A percentile compares a stretch with the other conserved stretches of the same genome.
phyloP scores from a whole-genome alignment of 768 basidiomycete species.

The Rhodosporidiobolus sp. region DNA sequence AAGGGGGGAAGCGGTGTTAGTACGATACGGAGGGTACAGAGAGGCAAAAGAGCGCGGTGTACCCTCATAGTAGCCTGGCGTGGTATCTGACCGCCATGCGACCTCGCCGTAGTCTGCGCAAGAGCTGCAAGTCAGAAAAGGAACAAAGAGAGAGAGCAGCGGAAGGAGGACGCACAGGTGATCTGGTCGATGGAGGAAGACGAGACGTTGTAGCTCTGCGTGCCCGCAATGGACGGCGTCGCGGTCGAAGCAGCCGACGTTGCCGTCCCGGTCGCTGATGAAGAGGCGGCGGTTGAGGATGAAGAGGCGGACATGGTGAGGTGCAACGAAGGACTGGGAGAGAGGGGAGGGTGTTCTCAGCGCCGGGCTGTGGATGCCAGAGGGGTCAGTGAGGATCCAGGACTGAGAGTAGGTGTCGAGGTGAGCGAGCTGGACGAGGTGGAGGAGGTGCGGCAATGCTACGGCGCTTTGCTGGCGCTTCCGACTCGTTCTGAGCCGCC shows the following conservation, averaged over 20 bases:
- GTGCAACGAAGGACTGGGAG: too few relatives aligned
- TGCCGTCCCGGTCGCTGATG: neutral
- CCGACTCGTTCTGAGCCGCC: too few relatives aligned
- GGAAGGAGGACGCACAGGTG: constrained; percentile 11
- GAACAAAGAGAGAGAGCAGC: neutral
- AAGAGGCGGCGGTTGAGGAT: neutral
- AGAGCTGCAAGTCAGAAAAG: too few relatives aligned
- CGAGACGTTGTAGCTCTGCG: constrained; percentile 25
- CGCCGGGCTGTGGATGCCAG: too few relatives aligned
- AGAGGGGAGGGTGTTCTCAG: too few relatives aligned
- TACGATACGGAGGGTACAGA: too few relatives aligned
- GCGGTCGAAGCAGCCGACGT: neutral
- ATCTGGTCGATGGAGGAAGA: constrained; percentile 32
- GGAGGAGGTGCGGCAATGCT: too few relatives aligned
- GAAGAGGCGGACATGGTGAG: neutral
- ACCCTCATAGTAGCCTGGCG: neutral
- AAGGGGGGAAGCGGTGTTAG: too few relatives aligned
- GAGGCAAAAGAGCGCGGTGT: neutral
- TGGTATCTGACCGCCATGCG: neutral
- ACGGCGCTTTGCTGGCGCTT: too few relatives aligned
- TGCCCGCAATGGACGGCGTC: neutral
- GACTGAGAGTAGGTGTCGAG: too few relatives aligned
- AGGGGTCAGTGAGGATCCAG: too few relatives aligned
- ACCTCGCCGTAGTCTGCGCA: neutral
- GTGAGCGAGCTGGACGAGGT: too few relatives aligned